Base-by-base conservation (phyloP, 2,329 filamentous ascomycete species). In the Clonostachys solani region DNA sequence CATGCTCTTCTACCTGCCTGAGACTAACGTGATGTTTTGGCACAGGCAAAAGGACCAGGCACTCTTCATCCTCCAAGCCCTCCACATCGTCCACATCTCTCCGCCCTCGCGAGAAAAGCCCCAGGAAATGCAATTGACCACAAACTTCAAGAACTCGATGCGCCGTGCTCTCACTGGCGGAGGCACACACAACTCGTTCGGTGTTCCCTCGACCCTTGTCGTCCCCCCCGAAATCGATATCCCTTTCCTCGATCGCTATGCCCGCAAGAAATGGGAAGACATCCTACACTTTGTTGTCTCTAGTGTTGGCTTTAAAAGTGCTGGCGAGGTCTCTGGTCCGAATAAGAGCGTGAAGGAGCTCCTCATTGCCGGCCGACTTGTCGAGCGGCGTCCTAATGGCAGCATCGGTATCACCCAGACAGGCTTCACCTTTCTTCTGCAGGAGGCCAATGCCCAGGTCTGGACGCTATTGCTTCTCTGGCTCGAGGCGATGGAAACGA, bases 211-310 rank as follows among this genome's bases (percentile, higher is more conserved):
- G 16, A 77, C 74, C 12, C 76, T 84, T 8, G 74, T 81, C 5
- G 74, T 82, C 34, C 78, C 82, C 38, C 71, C 76, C 47, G 78
- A 81, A 43, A 80, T 94, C 43, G 83, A 86, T 49, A 67, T 91
- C 12, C 60, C 78, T 2, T 89, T 87, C 55, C 78, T 99, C 48
- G 94, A 99, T 60, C 78, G 83, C 29, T 95, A 92, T 67, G 91
- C 94, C 6, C 82, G 89, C 47, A 81, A 80, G 57, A 92, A 95
- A 61, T 99, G 94, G 92, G 95, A 99, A 66, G 87, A 90, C 23
- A 96, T 99, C 29, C 68, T 99, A 43, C 94, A 96, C 65, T 99
- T 91, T 61, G 92, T 99, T 63, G 94, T 99, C 17, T 88, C 86
- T 49, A 86, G 82, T 50, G 85, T 87, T 9, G 83, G 80, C 2